phyloP scores from a whole-genome alignment of 73 alveolate genomes.

The Paramecium sonneborni region DNA sequence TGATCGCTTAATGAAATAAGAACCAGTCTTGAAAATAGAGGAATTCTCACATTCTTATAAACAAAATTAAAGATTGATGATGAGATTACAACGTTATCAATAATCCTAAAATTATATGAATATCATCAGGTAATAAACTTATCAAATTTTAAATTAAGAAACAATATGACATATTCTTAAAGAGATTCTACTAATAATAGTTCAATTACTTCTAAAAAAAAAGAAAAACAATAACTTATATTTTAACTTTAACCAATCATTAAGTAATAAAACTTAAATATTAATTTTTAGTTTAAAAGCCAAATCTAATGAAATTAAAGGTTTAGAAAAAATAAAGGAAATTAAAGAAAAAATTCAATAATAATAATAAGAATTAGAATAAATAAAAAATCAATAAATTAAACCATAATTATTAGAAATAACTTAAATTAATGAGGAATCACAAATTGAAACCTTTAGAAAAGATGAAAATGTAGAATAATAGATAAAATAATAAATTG shows the following conservation, averaged over 20 bases:
- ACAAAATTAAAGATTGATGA: not conserved
- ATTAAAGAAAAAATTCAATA: not conserved
- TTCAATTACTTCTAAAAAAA: not conserved
- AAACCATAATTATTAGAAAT: not conserved
- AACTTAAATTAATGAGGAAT: not conserved
- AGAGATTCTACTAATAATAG: not conserved
- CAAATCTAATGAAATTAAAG: not conserved
- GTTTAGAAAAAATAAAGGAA: not conserved
- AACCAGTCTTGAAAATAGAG: conserved; percentile 41
- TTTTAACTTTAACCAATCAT: not conserved
- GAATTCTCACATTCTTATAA: conserved; percentile 18
- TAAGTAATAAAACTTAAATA: not conserved
- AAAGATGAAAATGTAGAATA: not conserved
- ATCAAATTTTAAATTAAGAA: not conserved
- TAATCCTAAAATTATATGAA: not conserved
- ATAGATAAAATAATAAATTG: not conserved
- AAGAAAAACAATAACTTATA: not conserved
- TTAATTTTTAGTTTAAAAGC: not conserved
- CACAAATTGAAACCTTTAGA: not conserved
- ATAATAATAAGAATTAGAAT: not conserved
- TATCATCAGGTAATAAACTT: not conserved
- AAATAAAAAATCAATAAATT: not conserved
- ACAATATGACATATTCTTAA: not conserved
- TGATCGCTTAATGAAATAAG: conserved; percentile 18
- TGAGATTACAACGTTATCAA: not conserved